Base-by-base conservation (phyloP, 371 early-diverging fungal genomes). In the Mucor circinelloides region DNA sequence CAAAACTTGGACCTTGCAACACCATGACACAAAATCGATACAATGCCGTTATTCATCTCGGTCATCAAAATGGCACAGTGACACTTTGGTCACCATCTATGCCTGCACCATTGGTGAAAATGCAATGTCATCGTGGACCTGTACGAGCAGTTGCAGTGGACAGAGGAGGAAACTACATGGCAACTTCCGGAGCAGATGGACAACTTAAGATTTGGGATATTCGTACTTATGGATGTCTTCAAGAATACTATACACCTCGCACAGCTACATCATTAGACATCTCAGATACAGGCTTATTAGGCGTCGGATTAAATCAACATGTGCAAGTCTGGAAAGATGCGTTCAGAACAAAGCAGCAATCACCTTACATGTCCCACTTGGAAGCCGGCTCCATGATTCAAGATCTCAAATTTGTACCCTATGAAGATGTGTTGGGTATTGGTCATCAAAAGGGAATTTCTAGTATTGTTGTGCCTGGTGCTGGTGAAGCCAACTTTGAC, bases 401-500 rank as follows among this genome's bases (percentile, higher is more conserved):
- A 17, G 84, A 86, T 60, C 55, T 97, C 7, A 63, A 74, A 34
- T 99, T 99, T 80, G 94, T 92, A 56, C 99, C 99, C 15, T 98
- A 88, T 87, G 99, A 99, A 77, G 99, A 99, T 89, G 93, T 98
- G 12, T 89, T 99, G 15, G 96, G 95, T 10, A 72, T 93, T 61
- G 98, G 97, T n/a, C 95, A 96, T 79, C 70, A 77, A 28, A 76
- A 85, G 27, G 99, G 99, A 15, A 77, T 99, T 19, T 83, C 89
- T 19, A 92, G 89, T 67, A 75, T 99, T 31, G 86, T 98, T 27
- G 85, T 99, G 27, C 99, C 99, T 17, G 98, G 97, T 77, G 78
- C 97, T 38, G 99, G 99, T 68, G 98, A 99, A 78, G 95, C 99
- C 72, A 96, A 96, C 90, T 98, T 93, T 86, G 99, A 99, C 80